A percentile compares a stretch with the other conserved stretches of the same genome.
These are phyloP conservation scores for Spongospora subterranea DNA, from an alignment of 208 protist genomes.

Conservation along the genomic window DNA sequence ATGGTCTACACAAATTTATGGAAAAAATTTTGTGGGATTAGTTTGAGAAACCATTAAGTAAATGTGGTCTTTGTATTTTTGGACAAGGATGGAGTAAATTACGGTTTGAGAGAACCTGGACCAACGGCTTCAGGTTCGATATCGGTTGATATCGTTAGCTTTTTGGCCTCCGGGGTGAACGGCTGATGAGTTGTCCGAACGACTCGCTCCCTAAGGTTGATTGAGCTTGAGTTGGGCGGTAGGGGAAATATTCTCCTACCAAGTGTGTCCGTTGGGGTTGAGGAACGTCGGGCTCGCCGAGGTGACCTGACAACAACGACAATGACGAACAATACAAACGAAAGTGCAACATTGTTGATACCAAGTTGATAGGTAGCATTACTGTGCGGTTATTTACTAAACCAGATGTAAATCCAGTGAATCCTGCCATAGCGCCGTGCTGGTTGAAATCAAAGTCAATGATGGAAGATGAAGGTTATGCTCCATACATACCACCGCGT, in stretches of 20 bases:
- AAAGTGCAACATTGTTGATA: neutral
- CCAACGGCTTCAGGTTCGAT: too few relatives aligned
- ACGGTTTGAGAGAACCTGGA: too few relatives aligned
- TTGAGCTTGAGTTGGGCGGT: neutral
- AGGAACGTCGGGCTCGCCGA: constrained; percentile 12
- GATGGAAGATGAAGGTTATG: neutral
- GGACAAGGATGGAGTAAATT: too few relatives aligned
- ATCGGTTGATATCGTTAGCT: too few relatives aligned
- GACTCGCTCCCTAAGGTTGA: constrained; percentile 4
- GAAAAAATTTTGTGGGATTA: too few relatives aligned
- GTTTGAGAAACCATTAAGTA: too few relatives aligned
- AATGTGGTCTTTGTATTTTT: too few relatives aligned
- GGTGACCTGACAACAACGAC: neutral
- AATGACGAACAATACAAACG: neutral
- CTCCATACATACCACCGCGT: neutral
- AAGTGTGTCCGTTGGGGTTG: constrained; percentile 30
- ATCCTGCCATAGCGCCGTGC: constrained; percentile 62
- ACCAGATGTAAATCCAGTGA: constrained; percentile 64
- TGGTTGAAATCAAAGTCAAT: neutral
- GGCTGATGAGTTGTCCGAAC: constrained; percentile 40
- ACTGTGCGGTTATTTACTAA: constrained; percentile 59
- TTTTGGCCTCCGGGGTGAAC: neutral
- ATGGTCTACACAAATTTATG: too few relatives aligned
- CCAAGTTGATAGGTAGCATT: constrained; percentile 31
- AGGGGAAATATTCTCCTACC: neutral